Evolutionary conservation across 148 eudicot genomes (phyloP).

Genomic region (Linanthus parryae): DNA sequence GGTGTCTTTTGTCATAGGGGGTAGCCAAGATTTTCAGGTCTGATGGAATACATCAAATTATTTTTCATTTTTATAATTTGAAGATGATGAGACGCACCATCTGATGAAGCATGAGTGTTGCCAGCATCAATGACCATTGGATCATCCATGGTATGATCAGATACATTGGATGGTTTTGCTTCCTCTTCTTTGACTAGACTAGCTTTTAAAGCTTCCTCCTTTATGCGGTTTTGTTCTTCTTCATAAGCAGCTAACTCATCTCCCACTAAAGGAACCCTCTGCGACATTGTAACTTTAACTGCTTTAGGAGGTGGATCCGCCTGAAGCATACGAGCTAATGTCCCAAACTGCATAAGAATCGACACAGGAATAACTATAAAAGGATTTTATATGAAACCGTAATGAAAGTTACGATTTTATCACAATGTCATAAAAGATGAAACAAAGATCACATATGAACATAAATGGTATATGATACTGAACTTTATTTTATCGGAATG

Average conservation of each 20-base stretch:
- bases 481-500: too few relatives aligned
- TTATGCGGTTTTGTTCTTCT: conserved; percentile 82
- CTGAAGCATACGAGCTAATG: conserved; percentile 94
- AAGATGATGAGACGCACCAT: conserved; percentile 41
- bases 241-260: conserved; percentile 95
- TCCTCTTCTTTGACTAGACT: conserved; percentile 80
- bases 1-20: too few relatives aligned
- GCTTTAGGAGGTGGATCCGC: conserved; percentile 99
- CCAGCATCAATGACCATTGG: conserved; percentile 73
- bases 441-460: too few relatives aligned
- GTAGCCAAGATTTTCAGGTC: background rate
- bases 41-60: background rate
- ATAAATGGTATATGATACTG: too few relatives aligned
- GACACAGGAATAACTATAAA: too few relatives aligned
- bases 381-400: too few relatives aligned
- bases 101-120: conserved; percentile 37
- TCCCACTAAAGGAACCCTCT: conserved; percentile 90
- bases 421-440: too few relatives aligned
- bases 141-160: conserved; percentile 49
- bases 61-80: background rate
- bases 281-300: conserved; percentile 85
- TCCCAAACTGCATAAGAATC: conserved; percentile 54
- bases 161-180: conserved; percentile 41
- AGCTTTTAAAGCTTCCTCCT: conserved; percentile 90
- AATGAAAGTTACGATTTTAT: too few relatives aligned